These are phyloP conservation scores for Bondarzewia mesenterica DNA, from an alignment of 1,284 basidiomycete genomes.

Conservation along the genomic window DNA sequence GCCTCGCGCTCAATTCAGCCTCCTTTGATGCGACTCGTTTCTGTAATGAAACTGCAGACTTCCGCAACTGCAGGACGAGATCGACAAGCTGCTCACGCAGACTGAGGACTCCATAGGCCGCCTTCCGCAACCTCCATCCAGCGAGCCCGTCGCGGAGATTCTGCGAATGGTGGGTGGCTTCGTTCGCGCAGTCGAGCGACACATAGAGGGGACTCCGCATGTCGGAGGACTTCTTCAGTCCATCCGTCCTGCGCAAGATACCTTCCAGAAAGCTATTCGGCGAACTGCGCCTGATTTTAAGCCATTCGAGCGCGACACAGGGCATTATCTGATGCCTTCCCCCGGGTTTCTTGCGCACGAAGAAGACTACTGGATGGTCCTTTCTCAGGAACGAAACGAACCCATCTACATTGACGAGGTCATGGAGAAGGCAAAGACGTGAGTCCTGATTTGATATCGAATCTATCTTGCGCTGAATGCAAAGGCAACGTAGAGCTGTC, in stretches of 20 bases:
- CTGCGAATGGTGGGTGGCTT: constrained; percentile 38
- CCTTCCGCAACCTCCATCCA: constrained; percentile 46
- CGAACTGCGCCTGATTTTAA: constrained; percentile 42
- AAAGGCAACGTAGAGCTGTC: constrained; percentile 36
- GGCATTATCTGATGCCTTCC: constrained; percentile 6
- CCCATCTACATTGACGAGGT: constrained; percentile 54
- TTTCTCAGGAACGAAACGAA: constrained; percentile 1
- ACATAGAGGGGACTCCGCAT: constrained; percentile 44
- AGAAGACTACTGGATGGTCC: constrained; percentile 8
- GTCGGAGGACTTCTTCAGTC: constrained; percentile 43
- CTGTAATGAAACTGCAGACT: constrained; percentile 33
- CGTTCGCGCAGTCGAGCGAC: constrained; percentile 31
- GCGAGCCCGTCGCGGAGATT: constrained; percentile 49
- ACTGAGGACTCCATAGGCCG: constrained; percentile 27
- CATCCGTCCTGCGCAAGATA: constrained; percentile 40
- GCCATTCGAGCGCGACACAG: constrained; percentile 19
- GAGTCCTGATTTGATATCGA: constrained; percentile 14
- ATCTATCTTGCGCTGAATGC: neutral
- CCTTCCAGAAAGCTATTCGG: constrained; percentile 39
- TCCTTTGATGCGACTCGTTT: neutral
- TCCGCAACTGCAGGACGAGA: constrained; percentile 47
- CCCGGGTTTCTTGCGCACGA: constrained; percentile 37
- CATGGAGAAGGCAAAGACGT: constrained; percentile 38
- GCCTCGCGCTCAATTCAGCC: too few species aligned
- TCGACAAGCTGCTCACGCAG: constrained; percentile 34